Evolutionary conservation across 2,329 filamentous ascomycete genomes (phyloP).

Genomic region (Diplodia seriata): DNA sequence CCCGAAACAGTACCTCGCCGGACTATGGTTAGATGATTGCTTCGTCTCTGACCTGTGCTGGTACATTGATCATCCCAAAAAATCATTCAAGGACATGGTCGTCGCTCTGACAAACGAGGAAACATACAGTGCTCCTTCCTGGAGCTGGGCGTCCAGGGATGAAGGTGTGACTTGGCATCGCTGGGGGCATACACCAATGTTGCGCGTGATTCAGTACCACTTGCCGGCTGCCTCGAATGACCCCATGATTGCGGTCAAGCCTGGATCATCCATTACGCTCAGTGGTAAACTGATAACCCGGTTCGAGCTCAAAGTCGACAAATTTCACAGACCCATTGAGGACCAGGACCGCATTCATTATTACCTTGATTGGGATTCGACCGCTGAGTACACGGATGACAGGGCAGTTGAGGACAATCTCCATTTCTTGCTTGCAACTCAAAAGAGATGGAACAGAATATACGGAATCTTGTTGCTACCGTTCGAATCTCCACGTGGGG

Average conservation of each 20-base stretch:
- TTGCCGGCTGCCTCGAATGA: background rate
- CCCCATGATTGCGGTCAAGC: constrained; percentile 1
- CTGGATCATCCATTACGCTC: constrained; percentile 8
- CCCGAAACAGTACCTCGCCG: constrained; percentile 3
- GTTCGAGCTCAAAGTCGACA: background rate
- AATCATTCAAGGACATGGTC: background rate
- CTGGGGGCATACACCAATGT: too few relatives aligned
- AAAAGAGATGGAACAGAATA: background rate
- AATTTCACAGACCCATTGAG: background rate
- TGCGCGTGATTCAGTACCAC: background rate
- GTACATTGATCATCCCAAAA: background rate
- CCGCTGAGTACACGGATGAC: background rate
- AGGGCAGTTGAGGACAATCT: background rate
- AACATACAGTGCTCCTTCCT: constrained; percentile 4
- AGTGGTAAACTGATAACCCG: background rate
- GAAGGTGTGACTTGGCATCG: too few relatives aligned
- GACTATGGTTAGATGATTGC: background rate
- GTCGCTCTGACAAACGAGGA: background rate
- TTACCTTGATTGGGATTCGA: background rate
- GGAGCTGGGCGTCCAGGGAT: constrained; percentile 8
- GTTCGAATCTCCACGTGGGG: background rate
- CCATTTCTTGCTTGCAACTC: background rate
- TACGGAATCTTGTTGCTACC: background rate
- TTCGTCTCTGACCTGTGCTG: background rate
- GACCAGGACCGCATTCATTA: background rate